Evolutionary conservation across 78 protist genomes (phyloP), one percentile per base, ranked within the genome.

Genomic region (Pigoraptor vietnamica): DNA sequence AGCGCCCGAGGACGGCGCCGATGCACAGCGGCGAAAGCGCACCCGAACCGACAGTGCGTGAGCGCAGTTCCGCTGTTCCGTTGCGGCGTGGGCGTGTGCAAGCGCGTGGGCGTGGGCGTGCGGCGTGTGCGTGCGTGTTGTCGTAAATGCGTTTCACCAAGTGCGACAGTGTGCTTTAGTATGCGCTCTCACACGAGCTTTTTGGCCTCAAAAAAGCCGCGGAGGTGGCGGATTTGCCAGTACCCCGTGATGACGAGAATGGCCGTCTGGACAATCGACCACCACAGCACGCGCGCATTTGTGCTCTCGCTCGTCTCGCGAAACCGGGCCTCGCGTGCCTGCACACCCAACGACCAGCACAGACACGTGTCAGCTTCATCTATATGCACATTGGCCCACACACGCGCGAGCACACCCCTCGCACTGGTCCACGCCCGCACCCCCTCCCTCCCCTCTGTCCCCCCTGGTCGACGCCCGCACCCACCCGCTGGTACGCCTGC

Each of bases 401-500:
- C n/a, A n/a, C n/a, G n/a, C n/a, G n/a, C n/a, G n/a, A n/a, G n/a
- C n/a, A n/a, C n/a, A n/a, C n/a, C n/a, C n/a, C n/a, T n/a, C n/a
- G n/a, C n/a, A n/a, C n/a, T n/a, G n/a, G n/a, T n/a, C n/a, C n/a
- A n/a, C n/a, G n/a, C n/a, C n/a, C n/a, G n/a, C n/a, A n/a, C n/a
- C n/a, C n/a, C n/a, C n/a, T n/a, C n/a, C n/a, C n/a, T n/a, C n/a
- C n/a, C n/a, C n/a, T n/a, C n/a, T n/a, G n/a, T n/a, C n/a, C n/a
- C n/a, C n/a, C n/a, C n/a, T n/a, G n/a, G n/a, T n/a, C n/a, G n/a
- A n/a, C n/a, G n/a, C n/a, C n/a, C 55, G 81, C n/a, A 82, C 93
- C 23, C 48, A 92, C 93, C 56, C 94, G 36, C 89, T 89, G 94
- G 48, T 92, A 92, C 34, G 84, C 81, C 82, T 92, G 94, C 40